Percentiles rank a stretch among this genome's conserved stretches.
Evolutionary conservation across 768 basidiomycete genomes (phyloP).

Genomic region (Lanmaoa rubissima): DNA sequence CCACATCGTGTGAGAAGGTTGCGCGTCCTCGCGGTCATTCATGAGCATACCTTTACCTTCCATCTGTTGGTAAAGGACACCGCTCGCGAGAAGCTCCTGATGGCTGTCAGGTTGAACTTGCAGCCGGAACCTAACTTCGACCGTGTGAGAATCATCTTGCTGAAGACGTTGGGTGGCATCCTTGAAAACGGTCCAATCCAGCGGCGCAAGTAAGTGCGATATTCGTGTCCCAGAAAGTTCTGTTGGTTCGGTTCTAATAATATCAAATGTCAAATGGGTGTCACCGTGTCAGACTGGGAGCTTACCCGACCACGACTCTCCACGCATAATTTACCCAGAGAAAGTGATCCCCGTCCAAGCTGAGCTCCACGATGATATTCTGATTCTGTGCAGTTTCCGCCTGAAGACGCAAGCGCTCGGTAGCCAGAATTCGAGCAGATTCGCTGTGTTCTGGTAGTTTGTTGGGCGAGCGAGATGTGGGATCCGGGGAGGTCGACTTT

Average conservation of each 20-base stretch:
- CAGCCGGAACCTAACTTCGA: constrained; percentile 88
- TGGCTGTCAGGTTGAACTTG: constrained; percentile 63
- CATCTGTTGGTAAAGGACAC: constrained; percentile 75
- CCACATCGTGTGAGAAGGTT: constrained; percentile 97
- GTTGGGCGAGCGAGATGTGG: constrained; percentile 35
- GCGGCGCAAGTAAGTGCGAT: constrained; percentile 74
- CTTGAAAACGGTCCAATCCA: constrained; percentile 79
- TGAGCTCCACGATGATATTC: constrained; percentile 94
- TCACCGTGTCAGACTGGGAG: constrained; percentile 2
- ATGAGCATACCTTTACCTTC: constrained; percentile 99
- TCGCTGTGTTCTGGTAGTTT: constrained; percentile 61
- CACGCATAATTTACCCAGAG: constrained; percentile 97
- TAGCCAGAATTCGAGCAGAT: constrained; percentile 81
- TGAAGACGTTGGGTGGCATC: constrained; percentile 83
- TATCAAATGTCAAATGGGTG: constrained; percentile 13
- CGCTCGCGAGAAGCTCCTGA: constrained; percentile 50
- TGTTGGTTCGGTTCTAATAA: constrained; percentile 73
- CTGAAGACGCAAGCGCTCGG: constrained; percentile 82
- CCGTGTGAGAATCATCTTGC: constrained; percentile 90
- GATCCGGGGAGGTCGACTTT: constrained; percentile 37
- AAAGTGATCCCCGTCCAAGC: constrained; percentile 90
- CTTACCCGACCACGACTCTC: constrained; percentile 87
- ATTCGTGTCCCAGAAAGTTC: constrained; percentile 77
- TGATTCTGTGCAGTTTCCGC: constrained; percentile 95
- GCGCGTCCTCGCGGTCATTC: constrained; percentile 85